Evolutionary conservation across 345 rosid genomes (phyloP).

Genomic region (Pistacia integerrima): DNA sequence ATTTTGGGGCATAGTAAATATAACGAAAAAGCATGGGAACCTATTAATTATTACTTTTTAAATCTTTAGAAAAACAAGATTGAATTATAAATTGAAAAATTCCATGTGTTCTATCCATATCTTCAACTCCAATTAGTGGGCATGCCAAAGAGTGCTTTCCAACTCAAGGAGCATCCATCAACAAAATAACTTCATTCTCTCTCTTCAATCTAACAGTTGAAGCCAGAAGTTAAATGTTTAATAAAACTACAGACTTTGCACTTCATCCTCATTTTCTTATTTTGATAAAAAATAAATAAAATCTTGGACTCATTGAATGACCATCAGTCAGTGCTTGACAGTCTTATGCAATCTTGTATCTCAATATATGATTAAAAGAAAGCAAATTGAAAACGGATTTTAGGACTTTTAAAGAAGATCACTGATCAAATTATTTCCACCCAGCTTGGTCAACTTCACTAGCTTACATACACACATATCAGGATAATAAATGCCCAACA

Average conservation of each 20-base stretch:
- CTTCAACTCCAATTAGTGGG: slow-evolving; percentile 1
- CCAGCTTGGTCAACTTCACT: slow-evolving; percentile 9
- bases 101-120: slow-evolving; percentile 3
- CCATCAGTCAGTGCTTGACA: not conserved
- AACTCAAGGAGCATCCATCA: not conserved
- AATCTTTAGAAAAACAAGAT: not conserved
- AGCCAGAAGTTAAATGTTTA: not conserved
- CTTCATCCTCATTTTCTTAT: not conserved
- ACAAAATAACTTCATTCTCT: not conserved
- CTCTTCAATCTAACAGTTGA: not conserved
- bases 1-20: not conserved
- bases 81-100: not conserved
- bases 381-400: not conserved
- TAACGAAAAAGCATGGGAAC: not conserved
- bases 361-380: not conserved
- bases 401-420: not conserved
- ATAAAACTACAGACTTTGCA: not conserved
- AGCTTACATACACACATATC: not conserved
- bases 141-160: not conserved
- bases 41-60: not conserved
- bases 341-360: not conserved
- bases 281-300: not conserved
- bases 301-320: not conserved
- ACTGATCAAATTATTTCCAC: not conserved
- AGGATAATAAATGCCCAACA: slow-evolving; percentile 3